Base-by-base conservation (phyloP, 805 yeast species). In the Lachancea fermentati region DNA sequence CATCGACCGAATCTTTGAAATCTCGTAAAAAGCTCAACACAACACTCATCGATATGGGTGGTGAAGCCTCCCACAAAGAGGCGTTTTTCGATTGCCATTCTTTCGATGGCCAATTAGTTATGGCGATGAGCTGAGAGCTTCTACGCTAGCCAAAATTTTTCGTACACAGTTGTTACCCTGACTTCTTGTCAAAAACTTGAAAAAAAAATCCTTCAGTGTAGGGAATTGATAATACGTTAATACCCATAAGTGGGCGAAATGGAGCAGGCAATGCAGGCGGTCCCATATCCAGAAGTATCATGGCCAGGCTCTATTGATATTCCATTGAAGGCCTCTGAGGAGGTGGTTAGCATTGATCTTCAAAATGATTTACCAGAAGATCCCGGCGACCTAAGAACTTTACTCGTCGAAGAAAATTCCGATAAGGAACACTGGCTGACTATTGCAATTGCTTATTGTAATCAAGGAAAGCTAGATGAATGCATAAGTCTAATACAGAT, bases 351-450 rank as follows among this genome's bases (percentile, higher is more conserved):
- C 38, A 76, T 93, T 50, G 91, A 88, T 54, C 72, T 84, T 44
- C 75, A 75, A 38, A 78, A 79, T 26, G 97, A 91, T 55, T 69
- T 88, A 42, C 95, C 96, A 4, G 95, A 85, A 16, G 96, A 91
- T 59, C 85, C 96, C 4, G 72, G 78, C 33, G 97, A 93, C 55
- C 71, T 93, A 47, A 78, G 84, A 48, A 75, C 77, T 19, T 73
- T 91, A 46, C 68, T 93, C 47, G 82, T 84, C 46, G 85, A 84
- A 49, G 97, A 93, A 65, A 76, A 75, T 42, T 81, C 91, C 36
- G 78, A 75, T 16, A 69, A 74, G 40, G 79, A 81, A 55, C 85
- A 79, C 64, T 93, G 98, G 98, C 64, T 86, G 14, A 73, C 82
- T 16, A 79, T 89, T 46, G 89, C 95, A 1, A 57, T 79, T 43